Evolutionary conservation across 2,329 filamentous ascomycete genomes (phyloP).

Genomic region (Colletotrichum sp.): DNA sequence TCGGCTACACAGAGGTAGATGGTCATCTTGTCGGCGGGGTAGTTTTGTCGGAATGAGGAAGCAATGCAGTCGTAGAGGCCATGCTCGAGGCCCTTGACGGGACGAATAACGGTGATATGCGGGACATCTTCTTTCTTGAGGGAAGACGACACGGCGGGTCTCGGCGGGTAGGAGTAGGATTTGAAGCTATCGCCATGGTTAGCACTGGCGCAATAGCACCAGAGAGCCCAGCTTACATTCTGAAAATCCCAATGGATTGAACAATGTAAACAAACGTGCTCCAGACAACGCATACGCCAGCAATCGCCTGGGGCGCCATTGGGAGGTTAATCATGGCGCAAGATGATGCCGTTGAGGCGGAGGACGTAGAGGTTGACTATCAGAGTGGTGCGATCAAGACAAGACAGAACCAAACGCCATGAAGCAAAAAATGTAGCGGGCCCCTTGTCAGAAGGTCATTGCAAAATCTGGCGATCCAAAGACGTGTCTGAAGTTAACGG

Average conservation of each 20-base stretch:
- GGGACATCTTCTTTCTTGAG: constrained; percentile 65
- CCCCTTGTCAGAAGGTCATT: background rate
- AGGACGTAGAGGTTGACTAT: background rate
- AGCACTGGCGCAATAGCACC: background rate
- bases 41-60: constrained; percentile 82
- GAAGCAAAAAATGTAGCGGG: background rate
- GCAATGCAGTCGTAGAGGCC: constrained; percentile 91
- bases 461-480: background rate
- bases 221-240: constrained; percentile 50
- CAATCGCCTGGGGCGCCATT: constrained; percentile 39
- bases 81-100: constrained; percentile 90
- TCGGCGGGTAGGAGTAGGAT: constrained; percentile 55
- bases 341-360: background rate
- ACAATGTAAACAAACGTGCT: constrained; percentile 56
- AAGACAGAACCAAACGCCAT: background rate
- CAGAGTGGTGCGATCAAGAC: constrained; percentile 23
- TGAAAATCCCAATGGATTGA: constrained; percentile 59
- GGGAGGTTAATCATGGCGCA: constrained; percentile 22
- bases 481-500: too few species aligned
- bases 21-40: constrained; percentile 77
- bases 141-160: constrained; percentile 55
- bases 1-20: constrained; percentile 84
- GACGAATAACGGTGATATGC: constrained; percentile 88
- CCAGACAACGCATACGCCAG: constrained; percentile 58
- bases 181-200: constrained; percentile 46